A percentile compares a stretch with the other conserved stretches of the same genome.
Conservation (phyloP, 805 yeast species). For the Candida multigemmis region DNA sequence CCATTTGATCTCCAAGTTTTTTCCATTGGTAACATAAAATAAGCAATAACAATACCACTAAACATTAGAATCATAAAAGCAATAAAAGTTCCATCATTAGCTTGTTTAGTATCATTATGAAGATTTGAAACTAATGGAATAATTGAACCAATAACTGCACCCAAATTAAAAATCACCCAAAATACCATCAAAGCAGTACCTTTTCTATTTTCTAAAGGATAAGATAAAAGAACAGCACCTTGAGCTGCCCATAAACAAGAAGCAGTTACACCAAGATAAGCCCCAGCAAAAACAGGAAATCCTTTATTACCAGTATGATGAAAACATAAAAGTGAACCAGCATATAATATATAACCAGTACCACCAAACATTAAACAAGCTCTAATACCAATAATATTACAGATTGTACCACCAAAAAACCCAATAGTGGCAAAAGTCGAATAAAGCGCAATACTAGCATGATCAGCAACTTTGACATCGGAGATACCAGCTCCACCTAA, state of each 20-base stretch:
- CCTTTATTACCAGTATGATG: conserved; percentile 38
- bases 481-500: conserved; percentile 38
- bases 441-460: conserved; percentile 44
- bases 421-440: conserved; percentile 50
- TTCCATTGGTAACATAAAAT: conserved; percentile 33
- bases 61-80: conserved; percentile 47
- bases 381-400: conserved; percentile 40
- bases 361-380: conserved; percentile 43
- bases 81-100: conserved; percentile 41
- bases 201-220: conserved; percentile 44
- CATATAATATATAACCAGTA: conserved; percentile 44
- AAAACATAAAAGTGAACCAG: conserved; percentile 42
- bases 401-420: conserved; percentile 46
- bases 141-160: conserved; percentile 51
- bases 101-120: conserved; percentile 25
- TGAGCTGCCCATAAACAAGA: conserved; percentile 52
- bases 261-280: conserved; percentile 49
- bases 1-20: conserved; percentile 39
- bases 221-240: conserved; percentile 48
- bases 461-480: conserved; percentile 30
- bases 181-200: conserved; percentile 46
- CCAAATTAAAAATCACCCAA: conserved; percentile 55
- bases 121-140: conserved; percentile 50
- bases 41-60: conserved; percentile 36
- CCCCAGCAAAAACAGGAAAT: conserved; percentile 48